Evolutionary conservation across 1,284 basidiomycete species (phyloP), one percentile per base, ranked within the genome.

Genomic region (Clitocybe nebularis): DNA sequence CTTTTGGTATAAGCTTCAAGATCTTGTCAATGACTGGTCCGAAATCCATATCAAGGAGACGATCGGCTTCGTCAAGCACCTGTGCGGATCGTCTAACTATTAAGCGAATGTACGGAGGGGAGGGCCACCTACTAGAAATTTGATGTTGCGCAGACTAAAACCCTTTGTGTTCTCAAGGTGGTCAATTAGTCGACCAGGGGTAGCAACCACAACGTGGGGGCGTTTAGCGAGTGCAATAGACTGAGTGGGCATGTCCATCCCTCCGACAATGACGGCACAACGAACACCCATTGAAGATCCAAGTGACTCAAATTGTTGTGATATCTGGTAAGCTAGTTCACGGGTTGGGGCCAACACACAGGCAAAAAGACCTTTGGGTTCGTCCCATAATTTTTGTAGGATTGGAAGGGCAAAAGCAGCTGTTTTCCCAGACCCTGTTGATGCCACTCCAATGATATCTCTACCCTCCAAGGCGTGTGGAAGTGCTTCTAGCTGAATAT

Each of bases 161-260:
- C 96, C 96, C 63, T 99, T 99, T 3, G 96, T 99, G 58, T 95
- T 95, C 63, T 99, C 94, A 37, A 99, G 68, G 64, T 99, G 96
- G 63, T 98, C 93, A 57, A 94, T 81, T 55, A 99, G 68, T 47
- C 96, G 81, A 51, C 96, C 96, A 0, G 96, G 96, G 0, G 96
- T 99, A 19, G 94, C 95, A n/a, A 99, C 93, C 32, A 99, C 79
- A 35, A 99, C 77, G 66, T 99, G 94, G 1, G 94, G 94, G 39
- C 81, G 77, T 67, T 97, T 99, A 10, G 93, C 91, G 33, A 99
- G 76, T 5, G 93, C 91, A 49, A 99, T 89, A 33, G 90, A 81
- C 63, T 99, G 96, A 4, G 86, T 76, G 68, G 96, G 90, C 72
- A 87, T 89, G 58, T 97, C 93, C 76, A 96, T 86, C 21, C 96